phyloP scores from a whole-genome alignment of 495 filamentous ascomycete genomes.

The Parachaetomium inaequale region DNA sequence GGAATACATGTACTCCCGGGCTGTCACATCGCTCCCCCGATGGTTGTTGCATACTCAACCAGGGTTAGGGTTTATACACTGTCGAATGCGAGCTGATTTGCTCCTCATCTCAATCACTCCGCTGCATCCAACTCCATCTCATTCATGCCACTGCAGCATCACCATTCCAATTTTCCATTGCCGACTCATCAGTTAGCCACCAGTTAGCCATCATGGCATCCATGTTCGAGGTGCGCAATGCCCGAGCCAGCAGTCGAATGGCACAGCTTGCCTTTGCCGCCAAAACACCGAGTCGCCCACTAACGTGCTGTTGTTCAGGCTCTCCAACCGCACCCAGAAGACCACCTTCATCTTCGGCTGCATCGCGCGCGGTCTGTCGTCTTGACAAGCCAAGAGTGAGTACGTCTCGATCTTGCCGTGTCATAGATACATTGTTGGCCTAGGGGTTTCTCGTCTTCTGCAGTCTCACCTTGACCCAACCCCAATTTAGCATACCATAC shows the following conservation, averaged over 20 bases:
- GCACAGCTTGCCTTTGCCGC: background rate
- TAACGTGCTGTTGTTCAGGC: slow-evolving; percentile 25
- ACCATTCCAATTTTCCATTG: background rate
- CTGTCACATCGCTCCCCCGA: too few species aligned
- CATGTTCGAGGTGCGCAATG: slow-evolving; percentile 28
- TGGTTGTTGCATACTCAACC: too few species aligned
- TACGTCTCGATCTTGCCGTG: slow-evolving; percentile 12
- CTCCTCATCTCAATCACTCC: background rate
- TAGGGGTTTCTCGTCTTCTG: background rate
- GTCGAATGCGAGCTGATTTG: background rate
- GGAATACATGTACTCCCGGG: too few species aligned
- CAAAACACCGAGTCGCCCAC: background rate
- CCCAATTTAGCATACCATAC: too few species aligned
- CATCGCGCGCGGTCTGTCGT: slow-evolving; percentile 84
- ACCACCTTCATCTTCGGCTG: slow-evolving; percentile 59
- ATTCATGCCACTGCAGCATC: background rate
- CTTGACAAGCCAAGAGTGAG: slow-evolving; percentile 70
- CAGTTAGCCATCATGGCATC: slow-evolving; percentile 24
- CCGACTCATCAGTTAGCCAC: background rate
- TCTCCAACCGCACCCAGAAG: slow-evolving; percentile 50
- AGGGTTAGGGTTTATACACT: background rate
- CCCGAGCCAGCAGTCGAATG: background rate
- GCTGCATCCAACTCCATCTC: background rate
- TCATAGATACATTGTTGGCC: background rate
- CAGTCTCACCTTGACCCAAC: background rate